Percentiles rank a stretch among this genome's conserved stretches.
These are phyloP conservation scores for Helotiales sp. DNA, from an alignment of 2,329 filamentous ascomycete genomes.

Conservation along the genomic window DNA sequence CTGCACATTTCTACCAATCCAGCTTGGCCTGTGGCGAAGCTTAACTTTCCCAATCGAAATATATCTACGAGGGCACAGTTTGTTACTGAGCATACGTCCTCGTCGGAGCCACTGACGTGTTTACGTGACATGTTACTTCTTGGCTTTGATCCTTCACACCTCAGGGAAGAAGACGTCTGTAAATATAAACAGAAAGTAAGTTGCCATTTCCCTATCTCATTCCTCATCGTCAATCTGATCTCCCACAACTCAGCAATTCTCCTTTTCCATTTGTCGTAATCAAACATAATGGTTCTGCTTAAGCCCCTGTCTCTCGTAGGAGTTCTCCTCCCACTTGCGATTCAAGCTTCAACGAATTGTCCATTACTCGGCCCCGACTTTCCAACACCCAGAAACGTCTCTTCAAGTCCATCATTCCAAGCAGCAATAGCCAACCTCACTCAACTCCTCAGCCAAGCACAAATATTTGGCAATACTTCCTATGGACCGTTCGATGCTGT, in stretches of 20 bases:
- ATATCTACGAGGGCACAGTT: neutral
- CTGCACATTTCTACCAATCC: neutral
- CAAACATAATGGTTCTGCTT: neutral
- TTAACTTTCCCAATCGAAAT: neutral
- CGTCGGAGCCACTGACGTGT: neutral
- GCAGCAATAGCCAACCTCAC: slow-evolving; percentile 25
- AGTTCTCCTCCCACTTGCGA: neutral
- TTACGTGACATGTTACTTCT: neutral
- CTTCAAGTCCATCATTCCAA: slow-evolving; percentile 19
- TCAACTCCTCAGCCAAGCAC: slow-evolving; percentile 16
- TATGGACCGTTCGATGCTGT: slow-evolving; percentile 26
- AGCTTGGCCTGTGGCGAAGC: neutral
- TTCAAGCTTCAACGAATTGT: slow-evolving; percentile 12
- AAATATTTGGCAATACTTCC: slow-evolving; percentile 19
- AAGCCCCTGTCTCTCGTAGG: slow-evolving; percentile 2
- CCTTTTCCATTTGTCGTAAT: neutral
- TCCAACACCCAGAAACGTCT: slow-evolving; percentile 21
- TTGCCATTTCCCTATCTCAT: neutral
- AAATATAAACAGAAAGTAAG: neutral
- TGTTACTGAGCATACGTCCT: neutral
- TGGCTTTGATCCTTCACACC: neutral
- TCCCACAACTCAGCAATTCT: neutral
- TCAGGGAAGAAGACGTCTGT: neutral
- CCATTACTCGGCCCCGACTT: slow-evolving; percentile 22
- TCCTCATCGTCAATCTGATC: neutral